Percentiles rank a stretch among this genome's conserved stretches.
Evolutionary conservation across 257 asterid species (phyloP).

Genomic region (Solanum chmielewskii): DNA sequence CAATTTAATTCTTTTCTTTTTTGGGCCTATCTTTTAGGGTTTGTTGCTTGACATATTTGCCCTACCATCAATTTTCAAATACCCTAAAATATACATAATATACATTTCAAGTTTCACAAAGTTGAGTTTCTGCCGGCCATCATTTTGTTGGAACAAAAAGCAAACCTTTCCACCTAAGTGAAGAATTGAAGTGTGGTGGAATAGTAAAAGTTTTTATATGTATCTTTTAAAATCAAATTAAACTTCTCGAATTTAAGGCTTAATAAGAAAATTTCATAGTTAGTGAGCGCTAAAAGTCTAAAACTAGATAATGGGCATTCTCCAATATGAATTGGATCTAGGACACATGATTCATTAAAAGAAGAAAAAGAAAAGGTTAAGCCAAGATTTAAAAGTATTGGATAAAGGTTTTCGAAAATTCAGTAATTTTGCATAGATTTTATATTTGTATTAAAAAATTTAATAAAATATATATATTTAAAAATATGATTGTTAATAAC

Average conservation of each 20-base stretch:
- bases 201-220: neutral
- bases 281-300: neutral
- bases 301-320: neutral
- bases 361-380: neutral
- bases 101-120: conserved; percentile 14
- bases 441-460: no score
- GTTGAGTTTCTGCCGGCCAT: conserved; percentile 41
- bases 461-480: neutral
- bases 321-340: neutral
- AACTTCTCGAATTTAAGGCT: neutral
- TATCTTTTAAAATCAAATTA: neutral
- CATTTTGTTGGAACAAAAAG: conserved; percentile 21
- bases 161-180: conserved; percentile 27
- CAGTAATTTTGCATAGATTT: neutral
- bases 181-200: neutral
- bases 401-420: neutral
- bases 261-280: neutral
- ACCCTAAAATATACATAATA: neutral
- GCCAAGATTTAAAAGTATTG: neutral
- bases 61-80: conserved; percentile 16
- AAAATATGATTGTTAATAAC: neutral
- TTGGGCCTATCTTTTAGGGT: neutral
- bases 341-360: neutral
- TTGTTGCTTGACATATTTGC: conserved; percentile 10
- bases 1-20: neutral